A percentile compares a stretch with the other conserved stretches of the same genome.
These are phyloP conservation scores for Leccinum subtestaceum DNA, from an alignment of 768 basidiomycete species.

Conservation along the genomic window DNA sequence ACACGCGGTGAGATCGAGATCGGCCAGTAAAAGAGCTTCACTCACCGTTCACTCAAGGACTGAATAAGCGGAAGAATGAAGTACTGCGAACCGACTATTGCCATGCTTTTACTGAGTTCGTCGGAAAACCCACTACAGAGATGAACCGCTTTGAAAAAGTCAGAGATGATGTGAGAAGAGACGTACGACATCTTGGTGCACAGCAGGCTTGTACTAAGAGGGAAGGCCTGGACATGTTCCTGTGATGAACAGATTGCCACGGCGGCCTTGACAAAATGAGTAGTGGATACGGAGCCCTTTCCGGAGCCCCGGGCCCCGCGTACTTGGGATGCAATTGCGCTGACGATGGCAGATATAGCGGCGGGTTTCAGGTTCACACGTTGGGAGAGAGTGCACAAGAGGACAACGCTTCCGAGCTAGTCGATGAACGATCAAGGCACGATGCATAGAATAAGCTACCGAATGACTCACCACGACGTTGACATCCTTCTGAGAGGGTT, in stretches of 20 bases:
- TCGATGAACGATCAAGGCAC: not conserved
- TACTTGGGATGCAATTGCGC: slow-evolving; percentile 51
- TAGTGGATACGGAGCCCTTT: slow-evolving; percentile 40
- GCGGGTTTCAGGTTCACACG: slow-evolving; percentile 56
- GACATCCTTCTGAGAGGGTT: slow-evolving; percentile 43
- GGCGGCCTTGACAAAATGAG: slow-evolving; percentile 63
- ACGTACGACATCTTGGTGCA: slow-evolving; percentile 53
- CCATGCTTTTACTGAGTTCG: slow-evolving; percentile 42
- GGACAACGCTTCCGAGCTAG: slow-evolving; percentile 71
- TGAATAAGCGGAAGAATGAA: slow-evolving; percentile 53
- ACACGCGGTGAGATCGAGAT: slow-evolving; percentile 1
- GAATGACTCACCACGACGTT: slow-evolving; percentile 48
- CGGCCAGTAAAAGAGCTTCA: slow-evolving; percentile 8
- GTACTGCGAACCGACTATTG: slow-evolving; percentile 54
- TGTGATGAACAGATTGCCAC: slow-evolving; percentile 67
- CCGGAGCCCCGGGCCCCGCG: slow-evolving; percentile 18
- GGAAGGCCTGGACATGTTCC: slow-evolving; percentile 48
- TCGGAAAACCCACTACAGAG: slow-evolving; percentile 43
- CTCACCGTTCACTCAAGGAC: slow-evolving; percentile 40
- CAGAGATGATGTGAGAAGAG: not conserved
- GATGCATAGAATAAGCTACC: not conserved
- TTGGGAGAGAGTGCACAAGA: slow-evolving; percentile 68
- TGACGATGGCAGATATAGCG: slow-evolving; percentile 59
- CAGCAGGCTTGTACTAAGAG: slow-evolving; percentile 35
- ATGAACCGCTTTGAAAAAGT: not conserved